These are phyloP conservation scores for Acacia melanoxylon DNA, from an alignment of 306 rosid species.

Conservation along the genomic window DNA sequence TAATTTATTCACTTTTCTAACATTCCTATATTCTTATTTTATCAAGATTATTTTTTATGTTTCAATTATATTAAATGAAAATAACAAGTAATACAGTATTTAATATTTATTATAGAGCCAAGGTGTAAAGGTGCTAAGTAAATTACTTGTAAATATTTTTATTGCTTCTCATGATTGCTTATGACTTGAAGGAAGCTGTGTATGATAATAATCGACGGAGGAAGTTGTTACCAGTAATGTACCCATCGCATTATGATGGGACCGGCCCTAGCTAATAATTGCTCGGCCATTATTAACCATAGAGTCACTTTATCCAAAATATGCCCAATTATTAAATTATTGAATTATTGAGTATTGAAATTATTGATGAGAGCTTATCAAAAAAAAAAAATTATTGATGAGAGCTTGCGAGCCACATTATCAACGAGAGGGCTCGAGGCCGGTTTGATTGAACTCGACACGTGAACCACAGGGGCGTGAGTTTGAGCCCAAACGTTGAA, in stretches of 20 bases:
- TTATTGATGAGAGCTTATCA: neutral
- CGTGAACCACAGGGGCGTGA: conserved; percentile 8
- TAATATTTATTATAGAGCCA: too few species aligned
- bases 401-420: neutral
- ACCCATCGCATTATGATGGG: conserved; percentile 8
- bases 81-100: too few species aligned
- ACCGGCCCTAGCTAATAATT: conserved; percentile 25
- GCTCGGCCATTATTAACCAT: neutral
- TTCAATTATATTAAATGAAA: too few species aligned
- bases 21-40: neutral
- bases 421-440: neutral
- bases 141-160: neutral
- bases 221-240: neutral
- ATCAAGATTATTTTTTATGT: too few species aligned
- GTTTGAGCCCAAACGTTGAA: conserved; percentile 24
- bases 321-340: conserved; percentile 12
- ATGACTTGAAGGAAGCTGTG: neutral
- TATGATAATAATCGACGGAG: neutral
- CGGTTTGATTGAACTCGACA: neutral
- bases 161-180: neutral
- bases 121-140: too few species aligned
- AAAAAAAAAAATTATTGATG: neutral
- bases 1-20: neutral
- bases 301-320: neutral
- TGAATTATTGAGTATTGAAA: neutral